Evolutionary conservation across 2,329 filamentous ascomycete species (phyloP).

Genomic region (Metarhizium robertsii): DNA sequence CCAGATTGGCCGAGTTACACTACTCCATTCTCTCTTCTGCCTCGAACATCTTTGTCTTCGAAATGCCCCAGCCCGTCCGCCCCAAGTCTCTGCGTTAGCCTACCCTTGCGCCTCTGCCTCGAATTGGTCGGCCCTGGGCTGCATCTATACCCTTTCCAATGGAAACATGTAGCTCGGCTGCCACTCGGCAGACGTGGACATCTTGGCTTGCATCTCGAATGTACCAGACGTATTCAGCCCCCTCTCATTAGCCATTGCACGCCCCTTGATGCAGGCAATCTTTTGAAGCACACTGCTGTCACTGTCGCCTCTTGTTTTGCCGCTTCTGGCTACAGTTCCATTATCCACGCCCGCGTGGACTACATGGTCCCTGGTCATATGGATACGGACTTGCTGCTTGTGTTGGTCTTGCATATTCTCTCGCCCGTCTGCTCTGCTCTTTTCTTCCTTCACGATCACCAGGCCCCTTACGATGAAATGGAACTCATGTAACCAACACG

Average conservation of each 20-base stretch:
- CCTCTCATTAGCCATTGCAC: background rate
- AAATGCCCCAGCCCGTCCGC: background rate
- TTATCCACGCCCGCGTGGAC: conserved; percentile 8
- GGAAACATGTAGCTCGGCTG: background rate
- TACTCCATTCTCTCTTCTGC: background rate
- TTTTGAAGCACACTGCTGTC: background rate
- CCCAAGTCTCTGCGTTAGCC: background rate
- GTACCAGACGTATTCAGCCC: background rate
- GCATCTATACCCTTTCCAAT: background rate
- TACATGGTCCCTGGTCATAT: conserved; percentile 9
- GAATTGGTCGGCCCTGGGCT: background rate
- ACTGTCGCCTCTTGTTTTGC: background rate
- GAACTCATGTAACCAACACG: conserved; percentile 18
- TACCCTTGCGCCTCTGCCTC: background rate
- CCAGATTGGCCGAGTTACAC: background rate
- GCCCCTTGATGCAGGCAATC: background rate
- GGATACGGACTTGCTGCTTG: background rate
- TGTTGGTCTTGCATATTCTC: conserved; percentile 3
- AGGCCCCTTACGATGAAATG: conserved; percentile 9
- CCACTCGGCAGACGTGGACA: background rate
- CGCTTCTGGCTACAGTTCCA: background rate
- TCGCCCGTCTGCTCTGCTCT: background rate
- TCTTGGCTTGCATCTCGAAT: conserved; percentile 3
- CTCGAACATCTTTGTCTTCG: background rate
- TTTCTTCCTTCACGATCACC: background rate